These are phyloP conservation scores for Suhomyces bolitotheri DNA, from an alignment of 1,139 yeast species.

Conservation along the genomic window DNA sequence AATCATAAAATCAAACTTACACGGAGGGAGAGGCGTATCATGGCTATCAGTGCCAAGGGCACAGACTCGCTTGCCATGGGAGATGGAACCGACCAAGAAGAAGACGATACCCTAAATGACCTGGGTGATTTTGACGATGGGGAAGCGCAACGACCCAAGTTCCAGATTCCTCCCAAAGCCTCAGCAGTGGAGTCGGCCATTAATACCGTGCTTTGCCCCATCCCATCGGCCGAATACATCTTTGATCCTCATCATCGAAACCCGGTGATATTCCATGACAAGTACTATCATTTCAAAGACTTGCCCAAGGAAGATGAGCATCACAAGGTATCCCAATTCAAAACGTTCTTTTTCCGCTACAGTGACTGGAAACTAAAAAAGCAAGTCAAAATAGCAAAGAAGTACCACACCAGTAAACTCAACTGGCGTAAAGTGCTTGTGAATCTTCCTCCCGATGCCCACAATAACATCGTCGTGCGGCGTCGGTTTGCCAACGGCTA, in stretches of 20 bases:
- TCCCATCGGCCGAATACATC: conserved; percentile 38
- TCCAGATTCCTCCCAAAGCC: conserved; percentile 46
- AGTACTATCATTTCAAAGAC: conserved; percentile 63
- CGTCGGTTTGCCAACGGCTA: conserved; percentile 30
- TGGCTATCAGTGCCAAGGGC: conserved; percentile 31
- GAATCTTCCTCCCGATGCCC: conserved; percentile 30
- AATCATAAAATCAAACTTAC: conserved; percentile 19
- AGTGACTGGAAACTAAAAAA: conserved; percentile 27
- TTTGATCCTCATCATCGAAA: conserved; percentile 45
- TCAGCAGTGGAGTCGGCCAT: conserved; percentile 48
- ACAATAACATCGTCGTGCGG: conserved; percentile 29
- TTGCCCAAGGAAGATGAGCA: conserved; percentile 43
- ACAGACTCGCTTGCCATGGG: conserved; percentile 4
- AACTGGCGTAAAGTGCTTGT: conserved; percentile 31
- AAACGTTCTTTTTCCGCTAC: conserved; percentile 19
- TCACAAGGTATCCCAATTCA: conserved; percentile 6
- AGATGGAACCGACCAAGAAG: conserved; percentile 7
- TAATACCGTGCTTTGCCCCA: conserved; percentile 43
- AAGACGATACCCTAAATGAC: conserved; percentile 7
- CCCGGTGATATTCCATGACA: conserved; percentile 75
- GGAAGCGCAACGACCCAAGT: conserved; percentile 6
- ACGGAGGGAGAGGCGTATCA: conserved; percentile 25
- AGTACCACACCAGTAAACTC: conserved; percentile 25
- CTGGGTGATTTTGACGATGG: conserved; percentile 4
- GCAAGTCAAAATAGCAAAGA: conserved; percentile 28